phyloP scores from a whole-genome alignment of 2,329 filamentous ascomycete genomes.

The Penicillium sp. region DNA sequence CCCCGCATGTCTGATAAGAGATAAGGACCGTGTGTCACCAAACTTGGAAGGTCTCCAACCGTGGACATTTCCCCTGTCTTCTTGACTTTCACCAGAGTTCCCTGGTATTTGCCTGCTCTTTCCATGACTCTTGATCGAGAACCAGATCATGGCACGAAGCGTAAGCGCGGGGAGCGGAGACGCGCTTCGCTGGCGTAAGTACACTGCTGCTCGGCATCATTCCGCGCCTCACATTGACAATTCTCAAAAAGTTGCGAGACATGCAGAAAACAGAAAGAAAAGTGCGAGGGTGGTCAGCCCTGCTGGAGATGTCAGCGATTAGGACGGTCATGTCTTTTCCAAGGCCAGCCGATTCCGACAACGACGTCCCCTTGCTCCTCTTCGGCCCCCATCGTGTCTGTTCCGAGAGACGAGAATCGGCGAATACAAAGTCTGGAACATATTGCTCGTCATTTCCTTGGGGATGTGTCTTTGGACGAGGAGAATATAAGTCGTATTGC shows the following conservation, averaged over 20 bases:
- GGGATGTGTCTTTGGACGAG: conserved; percentile 15
- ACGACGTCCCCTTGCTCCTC: conserved; percentile 16
- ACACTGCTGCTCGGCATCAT: not conserved
- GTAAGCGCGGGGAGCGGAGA: conserved; percentile 14
- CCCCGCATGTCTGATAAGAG: not conserved
- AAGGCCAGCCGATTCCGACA: conserved; percentile 33
- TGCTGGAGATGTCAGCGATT: conserved; percentile 54
- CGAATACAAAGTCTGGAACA: conserved; percentile 12
- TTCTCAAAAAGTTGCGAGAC: conserved; percentile 49
- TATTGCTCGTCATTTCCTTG: conserved; percentile 19
- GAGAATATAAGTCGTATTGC: conserved; percentile 13
- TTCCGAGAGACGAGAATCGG: not conserved
- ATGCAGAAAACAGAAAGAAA: conserved; percentile 56
- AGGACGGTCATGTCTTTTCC: conserved; percentile 50
- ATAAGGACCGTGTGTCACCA: not conserved
- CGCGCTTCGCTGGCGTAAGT: conserved; percentile 19
- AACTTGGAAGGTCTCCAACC: too few relatives aligned
- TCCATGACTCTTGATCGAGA: not conserved
- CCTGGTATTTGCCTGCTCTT: not conserved
- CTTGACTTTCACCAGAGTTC: not conserved
- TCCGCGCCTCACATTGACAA: not conserved
- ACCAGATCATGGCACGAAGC: conserved; percentile 1
- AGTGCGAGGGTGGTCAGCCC: conserved; percentile 56
- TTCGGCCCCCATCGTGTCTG: not conserved
- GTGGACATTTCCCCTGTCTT: not conserved